These are phyloP conservation scores for Plasmodium vivax DNA, from an alignment of 169 alveolate genomes.

Conservation along the genomic window DNA sequence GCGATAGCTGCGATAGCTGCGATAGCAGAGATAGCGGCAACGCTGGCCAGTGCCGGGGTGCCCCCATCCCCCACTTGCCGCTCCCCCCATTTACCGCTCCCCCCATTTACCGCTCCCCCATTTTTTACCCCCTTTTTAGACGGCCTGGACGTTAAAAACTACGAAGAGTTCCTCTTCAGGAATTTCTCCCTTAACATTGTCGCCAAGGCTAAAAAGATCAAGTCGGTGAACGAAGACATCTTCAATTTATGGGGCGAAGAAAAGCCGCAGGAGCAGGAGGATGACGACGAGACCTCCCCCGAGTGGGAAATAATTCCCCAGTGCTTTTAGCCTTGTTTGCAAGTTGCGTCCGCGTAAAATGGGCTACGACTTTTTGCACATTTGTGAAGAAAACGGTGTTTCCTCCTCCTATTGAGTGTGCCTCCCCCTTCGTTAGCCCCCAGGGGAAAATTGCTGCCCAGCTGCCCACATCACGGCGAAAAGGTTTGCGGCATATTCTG, in stretches of 20 bases:
- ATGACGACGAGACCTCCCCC: slow-evolving; percentile 49
- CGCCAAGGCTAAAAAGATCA: slow-evolving; percentile 54
- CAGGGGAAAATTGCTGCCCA: background rate
- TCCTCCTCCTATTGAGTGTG: background rate
- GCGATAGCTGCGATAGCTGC: background rate
- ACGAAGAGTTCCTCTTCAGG: slow-evolving; percentile 49
- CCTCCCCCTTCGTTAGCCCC: background rate
- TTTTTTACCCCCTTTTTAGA: slow-evolving; percentile 12
- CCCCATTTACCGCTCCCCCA: background rate
- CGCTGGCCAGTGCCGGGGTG: background rate
- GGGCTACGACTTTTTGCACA: background rate
- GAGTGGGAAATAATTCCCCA: slow-evolving; percentile 74
- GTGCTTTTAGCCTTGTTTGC: background rate
- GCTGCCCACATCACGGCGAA: background rate
- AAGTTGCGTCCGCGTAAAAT: background rate
- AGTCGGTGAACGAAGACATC: slow-evolving; percentile 64
- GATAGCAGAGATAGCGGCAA: background rate
- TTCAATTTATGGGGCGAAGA: slow-evolving; percentile 74
- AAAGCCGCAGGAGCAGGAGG: slow-evolving; percentile 2
- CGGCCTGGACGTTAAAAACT: slow-evolving; percentile 25
- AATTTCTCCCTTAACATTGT: slow-evolving; percentile 42
- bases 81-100: background rate
- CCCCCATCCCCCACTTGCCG: too few relatives aligned
- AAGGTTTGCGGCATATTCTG: background rate
- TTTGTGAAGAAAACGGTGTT: background rate